Percentiles rank a stretch among this genome's conserved stretches.
Evolutionary conservation across 768 basidiomycete genomes (phyloP).

Genomic region (Suillus alpinus): DNA sequence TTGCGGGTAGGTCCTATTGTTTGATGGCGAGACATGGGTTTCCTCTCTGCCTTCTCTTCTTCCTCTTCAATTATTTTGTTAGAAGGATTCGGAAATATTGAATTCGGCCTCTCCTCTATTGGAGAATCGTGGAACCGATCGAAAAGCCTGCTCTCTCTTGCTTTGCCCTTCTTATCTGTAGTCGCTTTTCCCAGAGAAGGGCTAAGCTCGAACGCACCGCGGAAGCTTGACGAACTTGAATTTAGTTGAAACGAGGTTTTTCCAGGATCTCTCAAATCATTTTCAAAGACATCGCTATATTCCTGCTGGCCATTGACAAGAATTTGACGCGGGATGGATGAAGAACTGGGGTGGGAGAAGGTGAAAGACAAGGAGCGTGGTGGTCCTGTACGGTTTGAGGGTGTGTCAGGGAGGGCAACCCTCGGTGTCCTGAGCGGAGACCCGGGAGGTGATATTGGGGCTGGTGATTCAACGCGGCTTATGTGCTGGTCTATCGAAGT

Average conservation of each 20-base stretch:
- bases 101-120: conserved; percentile 39
- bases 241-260: conserved; percentile 28
- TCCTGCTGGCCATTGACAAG: conserved; percentile 26
- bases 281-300: conserved; percentile 25
- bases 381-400: conserved; percentile 67
- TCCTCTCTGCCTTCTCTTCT: conserved; percentile 25
- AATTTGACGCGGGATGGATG: conserved; percentile 25
- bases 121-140: conserved; percentile 58
- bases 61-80: conserved; percentile 27
- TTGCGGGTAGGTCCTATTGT: conserved; percentile 4
- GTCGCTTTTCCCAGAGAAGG: conserved; percentile 32
- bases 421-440: conserved; percentile 5
- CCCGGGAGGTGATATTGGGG: conserved; percentile 6
- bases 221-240: conserved; percentile 45
- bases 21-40: conserved; percentile 13
- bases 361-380: conserved; percentile 71
- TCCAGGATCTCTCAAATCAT: conserved; percentile 33
- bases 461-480: conserved; percentile 12
- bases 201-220: conserved; percentile 57
- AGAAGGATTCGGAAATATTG: conserved; percentile 17
- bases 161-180: conserved; percentile 54
- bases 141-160: conserved; percentile 41
- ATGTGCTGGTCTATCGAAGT: conserved; percentile 9
- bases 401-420: conserved; percentile 36
- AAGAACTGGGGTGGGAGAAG: conserved; percentile 49